Evolutionary conservation across 2,329 filamentous ascomycete species (phyloP).

Genomic region (Cercospora citrullina): DNA sequence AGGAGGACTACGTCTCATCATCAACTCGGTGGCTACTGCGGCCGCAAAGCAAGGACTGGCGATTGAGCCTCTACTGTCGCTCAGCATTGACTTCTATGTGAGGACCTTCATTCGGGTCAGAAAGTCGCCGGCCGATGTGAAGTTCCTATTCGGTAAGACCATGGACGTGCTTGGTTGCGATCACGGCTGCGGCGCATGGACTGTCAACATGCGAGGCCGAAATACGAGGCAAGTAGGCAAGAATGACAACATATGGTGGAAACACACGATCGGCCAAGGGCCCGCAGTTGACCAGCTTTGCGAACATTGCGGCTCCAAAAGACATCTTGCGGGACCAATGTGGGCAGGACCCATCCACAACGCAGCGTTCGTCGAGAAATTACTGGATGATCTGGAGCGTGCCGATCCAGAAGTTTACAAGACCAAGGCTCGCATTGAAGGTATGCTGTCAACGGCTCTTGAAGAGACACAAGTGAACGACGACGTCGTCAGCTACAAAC

Average conservation of each 20-base stretch:
- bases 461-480: constrained; percentile 61
- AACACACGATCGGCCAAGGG: constrained; percentile 72
- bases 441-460: constrained; percentile 85
- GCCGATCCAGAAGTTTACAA: constrained; percentile 71
- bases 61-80: constrained; percentile 85
- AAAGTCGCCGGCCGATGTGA: constrained; percentile 80
- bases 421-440: constrained; percentile 78
- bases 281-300: constrained; percentile 68
- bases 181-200: constrained; percentile 86
- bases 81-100: constrained; percentile 95
- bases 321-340: constrained; percentile 91
- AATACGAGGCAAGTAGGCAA: constrained; percentile 68
- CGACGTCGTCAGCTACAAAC: constrained; percentile 15
- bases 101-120: constrained; percentile 82
- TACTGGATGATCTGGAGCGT: constrained; percentile 70
- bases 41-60: constrained; percentile 83
- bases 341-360: constrained; percentile 89
- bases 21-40: constrained; percentile 76
- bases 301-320: constrained; percentile 80
- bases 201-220: constrained; percentile 73
- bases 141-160: constrained; percentile 84
- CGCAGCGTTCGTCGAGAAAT: constrained; percentile 73
- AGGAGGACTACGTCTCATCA: constrained; percentile 79
- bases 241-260: constrained; percentile 68
- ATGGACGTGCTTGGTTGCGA: constrained; percentile 95